Percentiles rank a stretch among this genome's conserved stretches.
phyloP scores from a whole-genome alignment of 139 green algal species.

The Bryopsis sp. region DNA sequence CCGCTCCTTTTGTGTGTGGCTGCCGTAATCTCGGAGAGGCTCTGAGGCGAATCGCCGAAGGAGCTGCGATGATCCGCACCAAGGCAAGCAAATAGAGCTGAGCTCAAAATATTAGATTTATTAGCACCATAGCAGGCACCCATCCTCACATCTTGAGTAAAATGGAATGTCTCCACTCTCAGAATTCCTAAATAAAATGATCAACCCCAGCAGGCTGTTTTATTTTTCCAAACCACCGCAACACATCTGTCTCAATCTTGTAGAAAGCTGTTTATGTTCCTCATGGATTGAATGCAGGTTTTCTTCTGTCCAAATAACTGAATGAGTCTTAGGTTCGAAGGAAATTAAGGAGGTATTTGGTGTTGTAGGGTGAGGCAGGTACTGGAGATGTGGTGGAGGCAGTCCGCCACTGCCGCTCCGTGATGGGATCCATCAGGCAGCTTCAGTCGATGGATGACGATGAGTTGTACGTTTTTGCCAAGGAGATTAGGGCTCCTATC shows the following conservation, averaged over 20 bases:
- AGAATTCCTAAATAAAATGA: too few relatives aligned
- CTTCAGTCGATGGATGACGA: conserved; percentile 98
- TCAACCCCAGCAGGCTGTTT: too few relatives aligned
- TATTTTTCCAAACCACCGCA: too few relatives aligned
- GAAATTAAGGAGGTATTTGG: neutral
- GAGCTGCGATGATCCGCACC: conserved; percentile 96
- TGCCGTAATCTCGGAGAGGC: conserved; percentile 98
- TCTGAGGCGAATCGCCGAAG: conserved; percentile 91
- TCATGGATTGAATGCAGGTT: too few relatives aligned
- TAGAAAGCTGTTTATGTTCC: too few relatives aligned
- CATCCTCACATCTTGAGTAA: too few relatives aligned
- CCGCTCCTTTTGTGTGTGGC: conserved; percentile 97
- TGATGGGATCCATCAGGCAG: conserved; percentile 88
- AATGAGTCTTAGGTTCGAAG: neutral
- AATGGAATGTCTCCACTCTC: too few relatives aligned
- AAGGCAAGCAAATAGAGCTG: conserved; percentile 65
- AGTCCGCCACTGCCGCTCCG: conserved; percentile 86
- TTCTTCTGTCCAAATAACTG: too few relatives aligned
- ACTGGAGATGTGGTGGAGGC: conserved; percentile 99
- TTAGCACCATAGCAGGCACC: too few relatives aligned
- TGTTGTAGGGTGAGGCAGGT: conserved; percentile 80
- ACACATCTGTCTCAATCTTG: too few relatives aligned
- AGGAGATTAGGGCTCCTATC: conserved; percentile 90
- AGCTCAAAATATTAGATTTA: too few relatives aligned
- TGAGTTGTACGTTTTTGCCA: conserved; percentile 98